Evolutionary conservation across 1,284 basidiomycete genomes (phyloP), one percentile per base, ranked within the genome.

Genomic region (Waitea zeae): DNA sequence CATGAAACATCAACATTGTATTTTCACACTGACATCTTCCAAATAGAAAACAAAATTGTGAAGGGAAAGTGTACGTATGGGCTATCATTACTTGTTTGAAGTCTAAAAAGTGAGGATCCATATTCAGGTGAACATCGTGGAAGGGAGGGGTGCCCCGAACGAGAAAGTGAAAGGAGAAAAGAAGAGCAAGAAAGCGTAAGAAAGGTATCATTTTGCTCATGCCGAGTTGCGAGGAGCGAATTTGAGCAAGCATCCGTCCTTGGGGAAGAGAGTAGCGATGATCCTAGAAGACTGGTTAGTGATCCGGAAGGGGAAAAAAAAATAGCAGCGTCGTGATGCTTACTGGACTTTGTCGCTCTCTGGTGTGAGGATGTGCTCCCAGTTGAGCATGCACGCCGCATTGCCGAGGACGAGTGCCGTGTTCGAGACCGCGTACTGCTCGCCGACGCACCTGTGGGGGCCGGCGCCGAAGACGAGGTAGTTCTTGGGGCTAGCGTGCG

Each of bases 381-480:
- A 96, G 53, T 95, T 67, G 64, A 92, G 73, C 49, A 80, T 60
- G 33, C 77, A 68, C 33, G 71, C 70, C 0, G 92, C 92, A n/a
- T 76, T 78, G 5, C 82, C 89, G 18, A 97, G 64, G 3, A 83
- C 78, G 15, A 92, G 67, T 1, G 72, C 80, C 37, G 97, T 86
- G 57, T 96, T 93, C 75, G 90, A 80, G 46, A 70, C 70, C 28
- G 90, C 89, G 53, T 98, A 97, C 55, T 95, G 87, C 38, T 87
- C 52, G 26, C 88, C 93, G 42, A 96, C 92, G 58, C 92, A 96
- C 49, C 75, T 77, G 59, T 93, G 89, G 35, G 92, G 88, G 6
- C 93, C 93, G 42, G 72, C 77, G 38, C 93, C 93, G 54, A 92
- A 98, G 18, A 97, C 88, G 42, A 98, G 74, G 54, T 88, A 98